Evolutionary conservation across 2,329 filamentous ascomycete species (phyloP), one percentile per base, ranked within the genome.

Genomic region (Xylariaceae sp.): DNA sequence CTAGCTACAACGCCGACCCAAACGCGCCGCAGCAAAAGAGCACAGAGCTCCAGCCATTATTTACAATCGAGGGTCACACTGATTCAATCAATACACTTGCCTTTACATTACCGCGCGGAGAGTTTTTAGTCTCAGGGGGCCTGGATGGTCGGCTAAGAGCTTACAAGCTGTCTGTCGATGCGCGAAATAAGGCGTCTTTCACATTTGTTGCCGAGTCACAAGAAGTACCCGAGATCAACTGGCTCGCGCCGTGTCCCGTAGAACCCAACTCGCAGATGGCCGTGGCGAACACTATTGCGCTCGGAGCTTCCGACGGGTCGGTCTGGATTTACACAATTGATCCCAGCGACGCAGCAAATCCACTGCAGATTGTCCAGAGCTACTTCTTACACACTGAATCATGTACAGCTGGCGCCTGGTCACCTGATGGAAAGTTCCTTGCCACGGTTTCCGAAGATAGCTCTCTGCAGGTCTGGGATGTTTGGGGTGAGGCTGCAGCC

Each of bases 321-420:
- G 92, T 97, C 35, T 99, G 94, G 94, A 88, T 99, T 8, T 96
- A 97, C 76, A 87, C 86, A n/a, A 81, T 97, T 66, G 87, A 92
- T 71, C 76, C 82, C 24, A 78, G 78, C 48, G 85, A 90, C 59
- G 36, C 73, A 27, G 73, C 73, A 43, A 78, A 76, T 66, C 74
- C 89, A 6, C 79, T 97, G 47, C 86, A 87, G 64, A 94, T 97
- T 67, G 81, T 95, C 4, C 91, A 96, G 76, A 88, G 88, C 21
- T 97, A 94, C 77, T 97, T 96, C 79, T 81, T 95, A 21, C 94
- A 97, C 76, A 93, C 89, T 3, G 88, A 76, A 15, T 77, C 89
- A 23, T 95, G 89, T 75, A 97, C 94, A 1, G 93, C 92, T 6
- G 94, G 94, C 54, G 81, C 88, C 2, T 99, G 94, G 92, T 91